Evolutionary conservation across 2,329 filamentous ascomycete species (phyloP), one percentile per base, ranked within the genome.

Genomic region (Talaromyces sp.): DNA sequence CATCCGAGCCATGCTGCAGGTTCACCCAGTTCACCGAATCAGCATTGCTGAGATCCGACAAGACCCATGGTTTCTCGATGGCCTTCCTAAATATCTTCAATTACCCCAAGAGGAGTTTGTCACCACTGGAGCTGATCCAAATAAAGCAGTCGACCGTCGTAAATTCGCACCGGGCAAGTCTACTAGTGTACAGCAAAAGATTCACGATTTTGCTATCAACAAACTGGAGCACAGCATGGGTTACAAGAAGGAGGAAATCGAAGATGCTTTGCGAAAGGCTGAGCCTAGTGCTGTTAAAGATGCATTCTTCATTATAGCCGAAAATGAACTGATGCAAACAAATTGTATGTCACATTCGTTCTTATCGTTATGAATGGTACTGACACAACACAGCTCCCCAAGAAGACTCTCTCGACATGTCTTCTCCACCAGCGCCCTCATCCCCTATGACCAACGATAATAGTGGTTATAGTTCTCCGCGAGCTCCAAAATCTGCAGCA

Each of bases 201-300:
- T 99, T 33, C 93, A 98, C 75, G 88, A 95, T 66, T 90, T 92
- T 69, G 94, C 98, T 3, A 94, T 96, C 6, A 90, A 93, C 66
- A 98, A 98, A 82, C 90, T 99, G 62, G 95, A 94, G 73, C 95
- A 94, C 80, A 97, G 93, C 0, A 98, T 99, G 93, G 95, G 95
- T 66, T 99, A 99, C 75, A 93, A 90, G 41, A 94, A 92, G 76
- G 90, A 90, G 67, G 95, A 99, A 81, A 94, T 99, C 62, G 91
- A 97, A 75, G 95, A 98, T 77, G 94, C 95, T 24, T 82, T 99
- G 68, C 90, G 90, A 72, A 93, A 92, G 64, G 88, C 95, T 62
- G 95, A 99, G 76, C 95, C 95, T 13, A 98, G 93, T 65, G 93
- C 95, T 11, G 97, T 99, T 83, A 99, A 99, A 80, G 95, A 99